Evolutionary conservation across 192 early-diverging fungal species (phyloP).

Genomic region (Coemansia sp.): DNA sequence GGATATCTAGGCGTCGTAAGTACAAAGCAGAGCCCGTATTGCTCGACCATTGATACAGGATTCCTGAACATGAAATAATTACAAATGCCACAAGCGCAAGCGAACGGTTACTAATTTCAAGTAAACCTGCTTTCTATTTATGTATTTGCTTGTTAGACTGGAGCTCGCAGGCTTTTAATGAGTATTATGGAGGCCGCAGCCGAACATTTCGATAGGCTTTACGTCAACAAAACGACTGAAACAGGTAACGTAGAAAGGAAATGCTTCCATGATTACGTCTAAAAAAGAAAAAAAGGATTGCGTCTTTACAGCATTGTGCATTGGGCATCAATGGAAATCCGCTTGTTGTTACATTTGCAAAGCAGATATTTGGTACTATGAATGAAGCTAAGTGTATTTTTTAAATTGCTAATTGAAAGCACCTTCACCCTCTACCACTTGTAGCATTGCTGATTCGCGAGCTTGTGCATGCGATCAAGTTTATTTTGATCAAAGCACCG

Average conservation of each 20-base stretch:
- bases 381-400: too few species aligned
- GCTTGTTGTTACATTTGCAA: too few species aligned
- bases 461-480: slow-evolving; percentile 9
- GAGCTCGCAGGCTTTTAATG: slow-evolving; percentile 16
- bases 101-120: too few species aligned
- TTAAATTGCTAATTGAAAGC: too few species aligned
- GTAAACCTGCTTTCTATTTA: background rate
- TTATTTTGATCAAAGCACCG: slow-evolving; percentile 21
- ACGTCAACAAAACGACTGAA: background rate
- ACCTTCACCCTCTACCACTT: too few species aligned
- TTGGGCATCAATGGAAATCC: too few species aligned
- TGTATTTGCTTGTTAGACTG: slow-evolving; percentile 11
- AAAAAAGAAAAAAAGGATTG: too few species aligned
- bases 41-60: too few species aligned
- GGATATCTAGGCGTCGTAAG: slow-evolving; percentile 25
- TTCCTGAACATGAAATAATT: background rate
- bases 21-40: background rate
- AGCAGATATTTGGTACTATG: too few species aligned
- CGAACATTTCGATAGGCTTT: slow-evolving; percentile 36
- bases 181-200: slow-evolving; percentile 31
- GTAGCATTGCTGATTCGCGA: slow-evolving; percentile 33
- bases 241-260: slow-evolving; percentile 11
- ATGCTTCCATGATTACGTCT: too few species aligned
- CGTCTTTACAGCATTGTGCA: too few species aligned
- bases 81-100: background rate